Conservation (phyloP, 208 protist genomes). For the Wallacemonas rigidus region DNA sequence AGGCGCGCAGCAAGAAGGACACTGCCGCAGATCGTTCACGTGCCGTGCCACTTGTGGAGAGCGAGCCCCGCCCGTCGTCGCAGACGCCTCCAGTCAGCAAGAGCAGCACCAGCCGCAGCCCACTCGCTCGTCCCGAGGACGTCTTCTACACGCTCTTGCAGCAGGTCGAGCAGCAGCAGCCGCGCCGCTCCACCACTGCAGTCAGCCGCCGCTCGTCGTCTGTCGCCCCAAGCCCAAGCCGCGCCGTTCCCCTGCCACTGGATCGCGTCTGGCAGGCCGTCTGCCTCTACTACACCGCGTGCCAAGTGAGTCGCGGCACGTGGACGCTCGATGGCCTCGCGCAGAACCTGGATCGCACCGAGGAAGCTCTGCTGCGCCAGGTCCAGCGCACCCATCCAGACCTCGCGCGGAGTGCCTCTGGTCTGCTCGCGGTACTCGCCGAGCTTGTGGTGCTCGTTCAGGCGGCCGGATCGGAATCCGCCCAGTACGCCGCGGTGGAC, state of each 20-base stretch:
- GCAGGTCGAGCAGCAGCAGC: constrained; percentile 14
- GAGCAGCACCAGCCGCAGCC: constrained; percentile 4
- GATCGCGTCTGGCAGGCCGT: constrained; percentile 34
- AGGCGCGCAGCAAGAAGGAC: no score
- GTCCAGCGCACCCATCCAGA: background rate
- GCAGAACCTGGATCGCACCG: constrained; percentile 9
- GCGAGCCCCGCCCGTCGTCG: background rate
- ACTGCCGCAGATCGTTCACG: no score
- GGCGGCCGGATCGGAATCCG: constrained; percentile 10
- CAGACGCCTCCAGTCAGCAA: background rate
- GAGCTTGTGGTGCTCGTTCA: constrained; percentile 28
- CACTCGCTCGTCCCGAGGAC: constrained; percentile 10
- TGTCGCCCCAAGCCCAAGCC: constrained; percentile 11
- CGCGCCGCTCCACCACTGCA: background rate
- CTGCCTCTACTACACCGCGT: constrained; percentile 32
- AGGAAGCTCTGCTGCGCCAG: constrained; percentile 3
- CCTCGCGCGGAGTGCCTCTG: constrained; percentile 17
- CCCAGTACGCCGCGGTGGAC: constrained; percentile 18
- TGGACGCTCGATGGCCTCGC: constrained; percentile 25
- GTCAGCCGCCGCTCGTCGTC: constrained; percentile 15
- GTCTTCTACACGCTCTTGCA: constrained; percentile 27
- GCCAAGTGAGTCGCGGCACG: constrained; percentile 29
- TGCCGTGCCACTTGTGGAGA: background rate
- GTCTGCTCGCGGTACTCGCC: constrained; percentile 32
- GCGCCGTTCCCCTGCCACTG: constrained; percentile 12